Conservation (phyloP, 108 stramenopile species). For the Aureococcus anophagefferens region DNA sequence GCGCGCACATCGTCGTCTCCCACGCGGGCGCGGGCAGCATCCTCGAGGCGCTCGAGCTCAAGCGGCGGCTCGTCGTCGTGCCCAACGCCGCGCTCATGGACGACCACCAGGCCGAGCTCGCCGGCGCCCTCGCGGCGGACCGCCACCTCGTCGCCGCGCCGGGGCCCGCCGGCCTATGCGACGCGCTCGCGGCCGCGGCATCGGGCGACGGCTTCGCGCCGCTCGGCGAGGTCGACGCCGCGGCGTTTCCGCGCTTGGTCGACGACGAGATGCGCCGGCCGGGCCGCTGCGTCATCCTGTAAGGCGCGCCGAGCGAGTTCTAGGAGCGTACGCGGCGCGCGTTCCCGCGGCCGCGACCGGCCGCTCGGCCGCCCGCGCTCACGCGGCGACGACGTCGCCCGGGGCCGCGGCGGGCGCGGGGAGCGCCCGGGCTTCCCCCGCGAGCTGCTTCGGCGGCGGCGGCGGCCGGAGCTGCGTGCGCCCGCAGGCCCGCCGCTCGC, state of each 20-base stretch:
- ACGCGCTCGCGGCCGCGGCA: background rate
- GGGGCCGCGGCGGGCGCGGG: no score
- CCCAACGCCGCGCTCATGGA: slow-evolving; percentile 81
- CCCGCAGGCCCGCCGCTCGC: no score
- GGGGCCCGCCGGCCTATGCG: background rate
- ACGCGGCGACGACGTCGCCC: no score
- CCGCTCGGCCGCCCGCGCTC: no score
- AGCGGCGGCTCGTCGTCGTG: slow-evolving; percentile 58
- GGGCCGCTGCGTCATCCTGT: no score
- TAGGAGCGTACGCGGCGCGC: no score
- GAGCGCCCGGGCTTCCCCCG: no score
- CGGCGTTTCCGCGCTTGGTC: background rate
- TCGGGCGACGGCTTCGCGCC: no score
- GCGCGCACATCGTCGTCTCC: slow-evolving; percentile 68
- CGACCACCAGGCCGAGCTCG: slow-evolving; percentile 88
- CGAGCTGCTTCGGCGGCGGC: no score
- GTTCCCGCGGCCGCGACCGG: no score
- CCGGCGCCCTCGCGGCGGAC: slow-evolving; percentile 51
- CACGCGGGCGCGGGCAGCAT: slow-evolving; percentile 89
- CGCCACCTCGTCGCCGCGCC: background rate
- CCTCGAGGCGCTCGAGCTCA: slow-evolving; percentile 50
- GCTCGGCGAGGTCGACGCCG: background rate
- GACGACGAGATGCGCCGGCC: background rate
- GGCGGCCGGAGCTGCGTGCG: no score
- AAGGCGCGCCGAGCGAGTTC: no score